Percentiles rank a stretch among this genome's conserved stretches.
Conservation (phyloP, 768 basidiomycete genomes). For the Kwoniella sp. region DNA sequence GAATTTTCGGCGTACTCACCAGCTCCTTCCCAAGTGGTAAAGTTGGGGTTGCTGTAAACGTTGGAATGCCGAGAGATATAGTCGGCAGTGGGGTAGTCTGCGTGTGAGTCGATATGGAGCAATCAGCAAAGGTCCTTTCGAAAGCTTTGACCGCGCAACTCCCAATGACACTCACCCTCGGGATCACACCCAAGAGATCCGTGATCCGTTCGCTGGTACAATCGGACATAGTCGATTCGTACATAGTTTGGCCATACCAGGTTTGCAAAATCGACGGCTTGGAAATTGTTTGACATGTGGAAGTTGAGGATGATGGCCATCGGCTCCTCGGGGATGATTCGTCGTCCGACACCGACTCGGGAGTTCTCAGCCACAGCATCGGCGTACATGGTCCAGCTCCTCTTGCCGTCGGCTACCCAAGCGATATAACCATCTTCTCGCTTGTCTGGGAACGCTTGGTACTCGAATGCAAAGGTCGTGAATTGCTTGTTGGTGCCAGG, state of each 20-base stretch:
- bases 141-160: too few relatives aligned
- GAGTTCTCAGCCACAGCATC: conserved; percentile 67
- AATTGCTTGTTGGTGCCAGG: conserved; percentile 30
- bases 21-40: conserved; percentile 59
- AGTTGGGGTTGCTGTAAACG: conserved; percentile 73
- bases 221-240: conserved; percentile 80
- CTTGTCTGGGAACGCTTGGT: conserved; percentile 52
- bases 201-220: conserved; percentile 72
- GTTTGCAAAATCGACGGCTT: conserved; percentile 68
- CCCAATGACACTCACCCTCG: conserved; percentile 39
- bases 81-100: conserved; percentile 72
- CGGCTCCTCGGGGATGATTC: conserved; percentile 79
- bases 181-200: conserved; percentile 59
- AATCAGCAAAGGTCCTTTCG: too few relatives aligned
- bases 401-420: conserved; percentile 51
- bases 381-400: conserved; percentile 62
- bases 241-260: conserved; percentile 76
- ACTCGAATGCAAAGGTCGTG: conserved; percentile 59
- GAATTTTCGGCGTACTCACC: conserved; percentile 19
- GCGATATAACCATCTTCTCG: conserved; percentile 50
- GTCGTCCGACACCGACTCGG: conserved; percentile 64
- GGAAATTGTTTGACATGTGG: conserved; percentile 63
- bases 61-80: conserved; percentile 74
- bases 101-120: conserved; percentile 59
- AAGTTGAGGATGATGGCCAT: conserved; percentile 68